A percentile compares a stretch with the other conserved stretches of the same genome.
These are phyloP conservation scores for Clarireedia hainanense DNA, from an alignment of 2,329 filamentous ascomycete species.

Conservation along the genomic window DNA sequence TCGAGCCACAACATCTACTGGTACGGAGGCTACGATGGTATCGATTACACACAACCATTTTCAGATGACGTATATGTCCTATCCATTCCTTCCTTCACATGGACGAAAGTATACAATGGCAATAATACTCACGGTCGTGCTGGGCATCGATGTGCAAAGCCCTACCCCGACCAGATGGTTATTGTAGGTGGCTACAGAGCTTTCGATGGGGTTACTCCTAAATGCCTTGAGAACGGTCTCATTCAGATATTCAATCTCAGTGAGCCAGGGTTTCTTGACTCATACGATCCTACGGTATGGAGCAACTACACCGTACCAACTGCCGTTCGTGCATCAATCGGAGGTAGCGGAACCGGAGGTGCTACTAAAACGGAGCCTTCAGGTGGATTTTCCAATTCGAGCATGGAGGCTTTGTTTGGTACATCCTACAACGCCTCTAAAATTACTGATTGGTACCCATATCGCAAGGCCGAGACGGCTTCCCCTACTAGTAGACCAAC, in stretches of 20 bases:
- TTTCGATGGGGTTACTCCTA: conserved; percentile 17
- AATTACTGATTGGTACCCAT: conserved; percentile 55
- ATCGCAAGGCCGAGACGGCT: conserved; percentile 28
- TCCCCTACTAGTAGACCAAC: conserved; percentile 11
- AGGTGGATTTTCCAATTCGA: conserved; percentile 44
- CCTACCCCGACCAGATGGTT: conserved; percentile 65
- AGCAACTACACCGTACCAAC: conserved; percentile 60
- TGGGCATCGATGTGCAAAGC: conserved; percentile 61
- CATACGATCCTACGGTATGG: conserved; percentile 58
- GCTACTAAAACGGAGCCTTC: conserved; percentile 59
- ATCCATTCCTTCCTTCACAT: conserved; percentile 63
- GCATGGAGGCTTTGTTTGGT: conserved; percentile 45
- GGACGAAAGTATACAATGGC: conserved; percentile 54
- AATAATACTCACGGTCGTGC: conserved; percentile 47
- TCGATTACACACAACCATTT: conserved; percentile 39
- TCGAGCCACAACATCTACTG: conserved; percentile 73
- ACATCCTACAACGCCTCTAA: conserved; percentile 47
- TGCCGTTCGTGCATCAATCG: conserved; percentile 50
- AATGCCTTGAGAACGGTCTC: conserved; percentile 43
- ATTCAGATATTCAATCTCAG: conserved; percentile 68
- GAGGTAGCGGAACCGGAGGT: conserved; percentile 50
- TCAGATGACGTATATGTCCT: conserved; percentile 69
- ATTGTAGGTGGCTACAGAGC: conserved; percentile 57
- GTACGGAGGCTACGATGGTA: conserved; percentile 63
- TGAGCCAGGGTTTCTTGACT: conserved; percentile 58